Percentiles rank a stretch among this genome's conserved stretches.
phyloP scores from a whole-genome alignment of 2,329 filamentous ascomycete species.

The Gnomoniopsis smithogilvyi region DNA sequence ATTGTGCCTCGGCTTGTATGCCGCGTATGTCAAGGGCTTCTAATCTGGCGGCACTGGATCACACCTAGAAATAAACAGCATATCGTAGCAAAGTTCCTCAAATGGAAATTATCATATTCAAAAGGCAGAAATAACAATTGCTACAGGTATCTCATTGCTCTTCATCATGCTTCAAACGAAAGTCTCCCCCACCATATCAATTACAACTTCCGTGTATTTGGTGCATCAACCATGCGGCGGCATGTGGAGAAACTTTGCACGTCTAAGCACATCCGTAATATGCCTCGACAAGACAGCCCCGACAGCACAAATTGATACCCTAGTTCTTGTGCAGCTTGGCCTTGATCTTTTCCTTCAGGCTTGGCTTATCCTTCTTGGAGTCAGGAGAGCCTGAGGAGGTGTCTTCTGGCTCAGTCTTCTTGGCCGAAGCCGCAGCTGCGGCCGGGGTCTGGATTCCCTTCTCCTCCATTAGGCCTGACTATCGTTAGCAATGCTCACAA shows the following conservation, averaged over 20 bases:
- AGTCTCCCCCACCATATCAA: background rate
- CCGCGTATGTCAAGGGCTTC: too few species aligned
- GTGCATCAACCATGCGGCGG: background rate
- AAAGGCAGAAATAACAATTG: slow-evolving; percentile 5
- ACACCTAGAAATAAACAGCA: background rate
- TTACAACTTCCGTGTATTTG: background rate
- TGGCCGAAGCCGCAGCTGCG: slow-evolving; percentile 20
- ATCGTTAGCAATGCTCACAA: background rate
- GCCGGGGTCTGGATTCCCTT: slow-evolving; percentile 41
- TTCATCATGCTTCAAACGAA: background rate
- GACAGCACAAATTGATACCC: slow-evolving; percentile 7
- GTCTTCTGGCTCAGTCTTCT: slow-evolving; percentile 19
- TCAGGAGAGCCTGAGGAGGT: slow-evolving; percentile 21
- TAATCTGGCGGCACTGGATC: too few species aligned
- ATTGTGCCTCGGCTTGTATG: too few species aligned
- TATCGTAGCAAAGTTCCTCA: background rate
- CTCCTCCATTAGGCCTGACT: slow-evolving; percentile 49
- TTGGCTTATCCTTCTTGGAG: slow-evolving; percentile 41
- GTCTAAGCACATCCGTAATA: background rate
- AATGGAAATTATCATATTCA: background rate
- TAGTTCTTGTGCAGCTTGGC: slow-evolving; percentile 59
- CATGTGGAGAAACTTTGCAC: too few species aligned
- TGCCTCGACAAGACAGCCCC: slow-evolving; percentile 1
- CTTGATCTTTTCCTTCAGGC: slow-evolving; percentile 64
- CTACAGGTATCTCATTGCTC: slow-evolving; percentile 15